These are phyloP conservation scores for Andrographis paniculata DNA, from an alignment of 305 asterid species.

Conservation along the genomic window DNA sequence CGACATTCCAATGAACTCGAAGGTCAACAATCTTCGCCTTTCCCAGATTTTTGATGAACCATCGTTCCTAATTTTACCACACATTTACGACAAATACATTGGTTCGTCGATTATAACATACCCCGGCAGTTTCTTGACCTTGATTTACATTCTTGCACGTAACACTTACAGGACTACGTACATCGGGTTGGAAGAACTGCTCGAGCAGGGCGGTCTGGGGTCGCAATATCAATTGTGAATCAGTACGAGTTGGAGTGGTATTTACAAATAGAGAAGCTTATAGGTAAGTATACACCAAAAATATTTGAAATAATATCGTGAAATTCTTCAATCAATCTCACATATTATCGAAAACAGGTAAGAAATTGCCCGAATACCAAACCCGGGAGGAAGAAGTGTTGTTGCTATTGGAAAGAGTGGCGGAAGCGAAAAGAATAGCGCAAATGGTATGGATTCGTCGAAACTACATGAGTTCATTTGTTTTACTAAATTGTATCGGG, in stretches of 20 bases:
- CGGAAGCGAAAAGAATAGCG: slow-evolving; percentile 75
- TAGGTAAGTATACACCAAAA: slow-evolving; percentile 33
- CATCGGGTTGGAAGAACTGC: slow-evolving; percentile 98
- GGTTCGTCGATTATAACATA: no score
- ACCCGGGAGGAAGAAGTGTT: slow-evolving; percentile 77
- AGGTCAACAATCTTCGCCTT: no score
- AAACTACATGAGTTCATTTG: not conserved
- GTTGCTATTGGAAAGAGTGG: slow-evolving; percentile 48
- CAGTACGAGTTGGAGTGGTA: slow-evolving; percentile 92
- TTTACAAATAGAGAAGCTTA: slow-evolving; percentile 70
- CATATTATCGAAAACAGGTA: slow-evolving; percentile 35
- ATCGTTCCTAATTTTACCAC: not conserved
- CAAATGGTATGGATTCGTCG: slow-evolving; percentile 37
- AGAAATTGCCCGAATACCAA: slow-evolving; percentile 60
- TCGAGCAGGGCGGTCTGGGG: slow-evolving; percentile 91
- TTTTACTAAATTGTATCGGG: not conserved
- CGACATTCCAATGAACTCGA: slow-evolving; percentile 83
- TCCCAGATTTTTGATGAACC: slow-evolving; percentile 2
- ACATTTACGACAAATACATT: no score
- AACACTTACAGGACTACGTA: slow-evolving; percentile 66
- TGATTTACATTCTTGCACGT: not conserved
- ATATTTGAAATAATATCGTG: not conserved
- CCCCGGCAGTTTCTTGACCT: no score
- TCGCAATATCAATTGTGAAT: slow-evolving; percentile 71
- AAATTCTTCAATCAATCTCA: slow-evolving; percentile 15